A percentile compares a stretch with the other conserved stretches of the same genome.
Evolutionary conservation across 2,329 filamentous ascomycete genomes (phyloP).

Genomic region (Aspergillus udagawae): DNA sequence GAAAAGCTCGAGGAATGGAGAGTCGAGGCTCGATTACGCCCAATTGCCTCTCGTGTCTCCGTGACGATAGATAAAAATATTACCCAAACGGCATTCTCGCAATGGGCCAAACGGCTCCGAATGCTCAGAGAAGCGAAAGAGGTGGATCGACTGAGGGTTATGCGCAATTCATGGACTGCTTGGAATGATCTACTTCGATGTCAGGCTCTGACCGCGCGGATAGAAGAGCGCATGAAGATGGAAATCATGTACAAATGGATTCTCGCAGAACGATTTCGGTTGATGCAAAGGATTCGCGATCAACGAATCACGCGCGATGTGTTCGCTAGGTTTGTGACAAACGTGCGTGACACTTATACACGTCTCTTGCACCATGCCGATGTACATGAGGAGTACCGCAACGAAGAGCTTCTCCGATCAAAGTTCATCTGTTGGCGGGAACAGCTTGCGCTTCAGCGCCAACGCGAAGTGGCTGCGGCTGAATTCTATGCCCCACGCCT

Average conservation of each 20-base stretch:
- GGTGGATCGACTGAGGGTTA: slow-evolving; percentile 49
- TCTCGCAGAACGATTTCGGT: slow-evolving; percentile 45
- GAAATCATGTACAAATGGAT: slow-evolving; percentile 60
- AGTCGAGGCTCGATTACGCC: slow-evolving; percentile 40
- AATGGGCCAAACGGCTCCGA: slow-evolving; percentile 47
- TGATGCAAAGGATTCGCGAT: slow-evolving; percentile 39
- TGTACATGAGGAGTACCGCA: slow-evolving; percentile 29
- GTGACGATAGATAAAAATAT: slow-evolving; percentile 44
- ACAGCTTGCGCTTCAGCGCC: slow-evolving; percentile 35
- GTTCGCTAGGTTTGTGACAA: slow-evolving; percentile 39
- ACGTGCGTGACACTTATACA: slow-evolving; percentile 35
- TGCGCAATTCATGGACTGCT: slow-evolving; percentile 55
- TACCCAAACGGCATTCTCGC: slow-evolving; percentile 43
- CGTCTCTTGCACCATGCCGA: slow-evolving; percentile 36
- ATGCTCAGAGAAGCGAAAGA: slow-evolving; percentile 47
- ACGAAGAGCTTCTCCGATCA: slow-evolving; percentile 30
- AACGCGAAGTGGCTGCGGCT: slow-evolving; percentile 38
- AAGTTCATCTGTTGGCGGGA: slow-evolving; percentile 37
- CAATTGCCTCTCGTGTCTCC: slow-evolving; percentile 40
- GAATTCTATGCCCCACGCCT: slow-evolving; percentile 43
- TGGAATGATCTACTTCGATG: slow-evolving; percentile 61
- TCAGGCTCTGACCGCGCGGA: slow-evolving; percentile 48
- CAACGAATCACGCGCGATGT: slow-evolving; percentile 36
- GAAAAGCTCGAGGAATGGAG: slow-evolving; percentile 41
- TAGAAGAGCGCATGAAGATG: slow-evolving; percentile 53